Conservation (phyloP, 2,329 filamentous ascomycete species). For the Talaromyces funiculosus region DNA sequence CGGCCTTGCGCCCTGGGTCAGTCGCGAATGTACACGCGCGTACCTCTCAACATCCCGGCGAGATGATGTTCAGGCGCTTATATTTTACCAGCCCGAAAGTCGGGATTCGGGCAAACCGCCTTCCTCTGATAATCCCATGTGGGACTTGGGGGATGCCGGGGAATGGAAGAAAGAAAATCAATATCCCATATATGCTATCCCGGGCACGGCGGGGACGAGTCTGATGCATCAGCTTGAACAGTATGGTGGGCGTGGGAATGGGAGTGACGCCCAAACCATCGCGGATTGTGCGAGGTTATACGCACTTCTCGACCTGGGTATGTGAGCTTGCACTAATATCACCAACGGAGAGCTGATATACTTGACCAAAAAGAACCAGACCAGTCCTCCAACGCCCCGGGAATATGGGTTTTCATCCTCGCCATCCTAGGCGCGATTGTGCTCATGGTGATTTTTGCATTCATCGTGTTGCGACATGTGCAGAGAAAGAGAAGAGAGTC, state of each 20-base stretch:
- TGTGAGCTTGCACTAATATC: slow-evolving; percentile 46
- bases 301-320: slow-evolving; percentile 45
- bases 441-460: slow-evolving; percentile 62
- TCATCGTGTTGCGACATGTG: slow-evolving; percentile 67
- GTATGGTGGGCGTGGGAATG: slow-evolving; percentile 44
- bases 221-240: slow-evolving; percentile 66
- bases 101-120: slow-evolving; percentile 57
- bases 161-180: slow-evolving; percentile 66
- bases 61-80: slow-evolving; percentile 55
- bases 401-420: slow-evolving; percentile 74
- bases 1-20: slow-evolving; percentile 83
- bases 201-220: slow-evolving; percentile 58
- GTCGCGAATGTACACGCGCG: slow-evolving; percentile 62
- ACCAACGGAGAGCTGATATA: background rate
- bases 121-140: slow-evolving; percentile 56
- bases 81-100: slow-evolving; percentile 50
- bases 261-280: background rate
- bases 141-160: slow-evolving; percentile 64
- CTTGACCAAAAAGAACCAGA: slow-evolving; percentile 23
- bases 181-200: slow-evolving; percentile 79
- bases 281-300: slow-evolving; percentile 38
- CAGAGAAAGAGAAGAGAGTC: slow-evolving; percentile 64
- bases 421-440: slow-evolving; percentile 75
- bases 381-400: slow-evolving; percentile 50
- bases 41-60: slow-evolving; percentile 61